Evolutionary conservation across 2,329 filamentous ascomycete genomes (phyloP), one percentile per base, ranked within the genome.

Genomic region (Curvularia lunata): DNA sequence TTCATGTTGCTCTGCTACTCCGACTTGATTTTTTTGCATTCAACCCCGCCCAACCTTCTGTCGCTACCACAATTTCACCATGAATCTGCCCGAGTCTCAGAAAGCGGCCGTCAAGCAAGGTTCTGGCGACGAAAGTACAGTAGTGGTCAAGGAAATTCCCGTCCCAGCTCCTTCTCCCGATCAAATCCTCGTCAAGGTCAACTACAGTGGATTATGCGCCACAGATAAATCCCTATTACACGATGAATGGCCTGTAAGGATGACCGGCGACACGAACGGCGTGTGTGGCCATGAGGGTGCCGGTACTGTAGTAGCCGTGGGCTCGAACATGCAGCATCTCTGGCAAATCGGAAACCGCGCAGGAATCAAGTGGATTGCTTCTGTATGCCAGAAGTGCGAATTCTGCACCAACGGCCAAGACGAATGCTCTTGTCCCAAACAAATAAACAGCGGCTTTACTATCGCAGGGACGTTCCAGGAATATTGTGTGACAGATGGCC

Each of bases 201-300:
- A 85, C 57, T 79, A 78, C 49, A 86, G 83, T 0, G 84, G 84
- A 0, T 76, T 87, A 34, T 86, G 84, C 71, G 80, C 82, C 59
- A 81, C 79, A n/a, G 84, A 87, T 63, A 75, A 78, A 42, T 72
- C 69, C 8, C 66, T 79, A 0, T 54, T 78, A 2, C 68, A 73
- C 37, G 76, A 78, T 54, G 55, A 78, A 59, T 78, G 73, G 75
- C 54, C 40, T 1, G 53, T 75, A 30, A 54, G 41, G 1, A 77
- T 77, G 74, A n/a, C 48, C 2, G 50, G 54, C 16, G 40, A n/a
- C 9, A 54, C 54, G 28, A 41, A 49, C 13, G 19, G 88, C 7
- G 75, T 96, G 53, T 92, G 92, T 71, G 91, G 91, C 40, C 84
- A 87, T 70, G 85, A 87, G 74, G 86, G 92, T 68, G 91, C 91